Base-by-base conservation (phyloP, 306 rosid species). In the Malus asiatica region DNA sequence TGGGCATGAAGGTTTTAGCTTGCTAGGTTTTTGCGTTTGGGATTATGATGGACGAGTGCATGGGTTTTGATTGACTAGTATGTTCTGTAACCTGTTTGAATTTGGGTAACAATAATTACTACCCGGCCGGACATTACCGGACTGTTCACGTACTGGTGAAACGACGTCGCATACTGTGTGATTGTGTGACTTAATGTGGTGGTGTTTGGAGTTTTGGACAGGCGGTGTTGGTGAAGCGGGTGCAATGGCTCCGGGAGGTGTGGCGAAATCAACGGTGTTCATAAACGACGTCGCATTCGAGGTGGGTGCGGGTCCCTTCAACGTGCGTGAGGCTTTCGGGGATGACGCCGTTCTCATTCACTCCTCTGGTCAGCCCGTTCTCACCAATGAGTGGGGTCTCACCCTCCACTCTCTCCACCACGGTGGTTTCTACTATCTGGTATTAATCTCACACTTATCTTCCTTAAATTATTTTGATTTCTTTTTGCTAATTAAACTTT, bases 241-340 rank as follows among this genome's bases (percentile, higher is more conserved):
- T 33, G 66, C 74, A 76, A 79, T 66, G 77, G 87, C 79, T 42
- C 77, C 73, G 16, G 70, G 29, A 65, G 82, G 71, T 12, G 61
- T 75, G 71, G 85, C 78, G 25, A 90, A 83, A 85, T 83, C 84
- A 65, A 90, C 88, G 82, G 97, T 92, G 79, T 86, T 95, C 88
- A 92, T 95, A 42, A 95, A 95, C 80, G 97, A 90, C 74, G 90
- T 92, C 68, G 96, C 90, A 4, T 90, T 90, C 60, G 98, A 95
- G 83, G 96, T 95, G 53, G 80, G 79, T 0, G 76, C 77, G 66
- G 93, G 96, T 13, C 93, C 92, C 6, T 88, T 95, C 85, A 90
- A 89, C 80, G 86, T 95, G 63, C 85, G 97, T 2, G 97, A 85
- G 82, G 97, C 98, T 16, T 92, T 95, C 78, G 98, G 97, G 14